These are phyloP conservation scores for Auriculariales sp. DNA, from an alignment of 768 basidiomycete species.

Conservation along the genomic window DNA sequence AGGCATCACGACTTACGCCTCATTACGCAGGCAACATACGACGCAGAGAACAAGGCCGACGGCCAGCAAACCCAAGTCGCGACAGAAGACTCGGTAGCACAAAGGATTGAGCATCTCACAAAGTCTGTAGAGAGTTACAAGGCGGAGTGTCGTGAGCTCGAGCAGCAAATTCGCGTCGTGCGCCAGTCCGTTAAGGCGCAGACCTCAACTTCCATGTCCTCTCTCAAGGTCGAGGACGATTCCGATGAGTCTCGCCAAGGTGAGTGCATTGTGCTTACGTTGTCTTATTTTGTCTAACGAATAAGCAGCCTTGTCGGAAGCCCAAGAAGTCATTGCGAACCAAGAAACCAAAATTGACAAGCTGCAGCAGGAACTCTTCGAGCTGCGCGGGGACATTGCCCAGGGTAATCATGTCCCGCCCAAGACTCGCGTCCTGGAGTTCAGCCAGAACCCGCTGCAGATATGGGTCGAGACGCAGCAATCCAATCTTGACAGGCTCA, in stretches of 20 bases:
- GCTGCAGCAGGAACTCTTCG: slow-evolving; percentile 69
- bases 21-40: slow-evolving; percentile 39
- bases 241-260: not conserved
- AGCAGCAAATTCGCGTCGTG: slow-evolving; percentile 22
- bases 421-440: slow-evolving; percentile 47
- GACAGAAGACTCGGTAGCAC: slow-evolving; percentile 16
- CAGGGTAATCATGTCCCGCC: slow-evolving; percentile 65
- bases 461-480: slow-evolving; percentile 66
- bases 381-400: slow-evolving; percentile 61
- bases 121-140: slow-evolving; percentile 39
- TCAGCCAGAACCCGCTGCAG: slow-evolving; percentile 71
- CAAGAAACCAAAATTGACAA: slow-evolving; percentile 43
- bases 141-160: slow-evolving; percentile 27
- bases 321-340: slow-evolving; percentile 19
- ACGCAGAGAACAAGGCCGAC: slow-evolving; percentile 33
- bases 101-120: slow-evolving; percentile 41
- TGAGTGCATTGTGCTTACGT: not conserved
- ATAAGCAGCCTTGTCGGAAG: slow-evolving; percentile 29
- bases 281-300: not conserved
- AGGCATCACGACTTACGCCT: not conserved
- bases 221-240: not conserved
- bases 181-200: not conserved
- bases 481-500: slow-evolving; percentile 59
- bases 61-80: slow-evolving; percentile 19
- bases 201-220: not conserved